Percentiles rank a stretch among this genome's conserved stretches.
Conservation (phyloP, 192 early-diverging fungal genomes). For the Phycomyces nitens region DNA sequence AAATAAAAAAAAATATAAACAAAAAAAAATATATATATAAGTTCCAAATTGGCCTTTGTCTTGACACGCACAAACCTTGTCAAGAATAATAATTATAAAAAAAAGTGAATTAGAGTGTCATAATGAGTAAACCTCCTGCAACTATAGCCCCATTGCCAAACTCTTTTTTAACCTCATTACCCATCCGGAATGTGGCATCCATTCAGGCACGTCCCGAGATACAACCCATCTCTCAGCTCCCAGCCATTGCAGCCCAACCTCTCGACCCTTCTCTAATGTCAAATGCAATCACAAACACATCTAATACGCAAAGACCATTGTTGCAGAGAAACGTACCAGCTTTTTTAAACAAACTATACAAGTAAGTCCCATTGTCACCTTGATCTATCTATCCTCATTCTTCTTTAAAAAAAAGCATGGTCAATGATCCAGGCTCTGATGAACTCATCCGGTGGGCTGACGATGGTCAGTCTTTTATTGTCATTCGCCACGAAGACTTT, state of each 20-base stretch:
- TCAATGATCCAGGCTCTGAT: constrained; percentile 78
- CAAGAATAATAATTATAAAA: not conserved
- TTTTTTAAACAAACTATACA: constrained; percentile 92
- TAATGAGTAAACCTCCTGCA: constrained; percentile 19
- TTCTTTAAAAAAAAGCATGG: constrained; percentile 69
- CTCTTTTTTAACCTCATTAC: not conserved
- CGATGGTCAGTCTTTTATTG: constrained; percentile 84
- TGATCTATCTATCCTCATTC: not conserved
- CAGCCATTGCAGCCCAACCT: not conserved
- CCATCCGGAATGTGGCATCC: not conserved
- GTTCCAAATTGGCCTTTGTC: too few species aligned
- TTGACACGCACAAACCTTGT: too few species aligned
- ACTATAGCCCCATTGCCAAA: constrained; percentile 12
- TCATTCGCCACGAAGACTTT: constrained; percentile 38
- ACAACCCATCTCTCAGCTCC: not conserved
- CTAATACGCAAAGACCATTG: not conserved
- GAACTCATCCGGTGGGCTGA: constrained; percentile 88
- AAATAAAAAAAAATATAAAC: too few species aligned
- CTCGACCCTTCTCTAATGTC: not conserved
- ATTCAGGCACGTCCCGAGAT: not conserved
- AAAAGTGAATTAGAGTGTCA: not conserved
- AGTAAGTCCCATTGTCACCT: constrained; percentile 43
- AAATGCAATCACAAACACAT: not conserved
- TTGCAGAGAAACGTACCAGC: constrained; percentile 65
- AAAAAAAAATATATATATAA: too few species aligned